Conservation (phyloP, 257 asterid species). For the Nicotiana sylvestris region DNA sequence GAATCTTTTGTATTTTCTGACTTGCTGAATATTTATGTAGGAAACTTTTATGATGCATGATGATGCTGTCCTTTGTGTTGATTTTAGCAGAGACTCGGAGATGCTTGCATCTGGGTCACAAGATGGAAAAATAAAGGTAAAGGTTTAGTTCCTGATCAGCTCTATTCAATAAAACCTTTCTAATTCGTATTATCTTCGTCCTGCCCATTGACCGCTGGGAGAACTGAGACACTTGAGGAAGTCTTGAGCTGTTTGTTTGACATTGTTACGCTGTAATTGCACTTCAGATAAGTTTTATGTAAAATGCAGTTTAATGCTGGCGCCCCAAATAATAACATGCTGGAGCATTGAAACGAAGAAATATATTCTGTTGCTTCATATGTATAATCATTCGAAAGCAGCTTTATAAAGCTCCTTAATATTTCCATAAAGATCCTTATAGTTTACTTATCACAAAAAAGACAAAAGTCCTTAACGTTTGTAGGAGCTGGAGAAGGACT, state of each 20-base stretch:
- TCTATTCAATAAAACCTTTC: background rate
- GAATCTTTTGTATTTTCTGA: slow-evolving; percentile 18
- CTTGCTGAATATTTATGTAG: slow-evolving; percentile 40
- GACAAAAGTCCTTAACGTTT: background rate
- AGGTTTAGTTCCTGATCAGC: background rate
- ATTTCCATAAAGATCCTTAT: background rate
- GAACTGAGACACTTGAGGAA: background rate
- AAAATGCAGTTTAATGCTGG: background rate
- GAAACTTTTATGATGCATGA: slow-evolving; percentile 99
- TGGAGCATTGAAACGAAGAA: background rate
- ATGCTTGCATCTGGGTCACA: slow-evolving; percentile 96
- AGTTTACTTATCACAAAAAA: background rate
- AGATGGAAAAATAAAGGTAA: slow-evolving; percentile 96
- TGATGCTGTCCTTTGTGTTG: slow-evolving; percentile 88
- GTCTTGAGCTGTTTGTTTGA: background rate
- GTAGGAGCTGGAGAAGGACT: background rate
- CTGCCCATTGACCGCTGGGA: background rate
- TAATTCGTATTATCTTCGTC: background rate
- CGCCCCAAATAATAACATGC: background rate
- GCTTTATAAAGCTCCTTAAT: background rate
- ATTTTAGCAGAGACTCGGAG: slow-evolving; percentile 97
- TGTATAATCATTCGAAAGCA: background rate
- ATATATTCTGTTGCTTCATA: background rate
- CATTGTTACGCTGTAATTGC: slow-evolving; percentile 6
- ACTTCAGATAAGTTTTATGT: background rate